These are phyloP conservation scores for Verticillium nubilum DNA, from an alignment of 2,329 filamentous ascomycete genomes.

Conservation along the genomic window DNA sequence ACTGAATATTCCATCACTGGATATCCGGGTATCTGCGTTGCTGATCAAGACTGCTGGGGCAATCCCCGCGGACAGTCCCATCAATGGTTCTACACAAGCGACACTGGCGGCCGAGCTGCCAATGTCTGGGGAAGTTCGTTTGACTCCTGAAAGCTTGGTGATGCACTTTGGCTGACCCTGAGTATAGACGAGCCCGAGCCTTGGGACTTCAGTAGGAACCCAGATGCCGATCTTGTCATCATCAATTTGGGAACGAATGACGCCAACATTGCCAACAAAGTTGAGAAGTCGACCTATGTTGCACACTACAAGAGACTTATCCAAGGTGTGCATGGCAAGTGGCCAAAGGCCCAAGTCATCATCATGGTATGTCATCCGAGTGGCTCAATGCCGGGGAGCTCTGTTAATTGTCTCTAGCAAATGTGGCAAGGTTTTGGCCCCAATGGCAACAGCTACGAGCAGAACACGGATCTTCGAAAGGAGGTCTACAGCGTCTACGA, in stretches of 20 bases:
- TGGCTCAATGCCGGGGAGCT: constrained; percentile 6
- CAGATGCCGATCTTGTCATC: constrained; percentile 36
- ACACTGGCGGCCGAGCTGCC: constrained; percentile 41
- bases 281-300: constrained; percentile 30
- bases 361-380: constrained; percentile 27
- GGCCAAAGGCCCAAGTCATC: constrained; percentile 38
- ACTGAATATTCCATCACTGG: constrained; percentile 54
- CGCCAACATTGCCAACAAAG: constrained; percentile 34
- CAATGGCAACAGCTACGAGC: constrained; percentile 42
- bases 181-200: constrained; percentile 32
- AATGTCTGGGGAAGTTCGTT: constrained; percentile 36
- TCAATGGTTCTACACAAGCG: constrained; percentile 53
- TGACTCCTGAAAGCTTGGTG: neutral
- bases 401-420: constrained; percentile 26
- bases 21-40: constrained; percentile 53
- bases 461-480: constrained; percentile 39
- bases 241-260: constrained; percentile 44
- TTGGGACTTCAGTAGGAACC: constrained; percentile 37
- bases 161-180: neutral
- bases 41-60: constrained; percentile 51
- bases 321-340: constrained; percentile 39
- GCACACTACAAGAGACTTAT: constrained; percentile 38
- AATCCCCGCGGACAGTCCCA: constrained; percentile 42
- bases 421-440: constrained; percentile 50
- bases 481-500: constrained; percentile 46